These are phyloP conservation scores for Neostapfia colusana DNA, from an alignment of 176 grass and related monocot species.

Conservation along the genomic window DNA sequence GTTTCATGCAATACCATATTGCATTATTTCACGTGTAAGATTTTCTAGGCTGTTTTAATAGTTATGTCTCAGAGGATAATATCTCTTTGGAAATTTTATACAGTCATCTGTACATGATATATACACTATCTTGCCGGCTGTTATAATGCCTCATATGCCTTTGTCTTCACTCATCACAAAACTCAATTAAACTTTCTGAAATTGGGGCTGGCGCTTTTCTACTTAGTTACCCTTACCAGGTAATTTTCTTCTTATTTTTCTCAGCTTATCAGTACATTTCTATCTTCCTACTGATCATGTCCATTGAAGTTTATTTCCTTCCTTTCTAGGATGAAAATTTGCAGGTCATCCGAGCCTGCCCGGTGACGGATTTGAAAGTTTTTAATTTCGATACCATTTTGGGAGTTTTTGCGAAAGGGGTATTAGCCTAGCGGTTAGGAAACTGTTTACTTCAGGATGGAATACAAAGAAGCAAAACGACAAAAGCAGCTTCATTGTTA, in stretches of 20 bases:
- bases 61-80: constrained; percentile 15
- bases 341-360: constrained; percentile 87
- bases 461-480: too few relatives aligned
- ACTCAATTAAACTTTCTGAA: constrained; percentile 75
- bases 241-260: constrained; percentile 32
- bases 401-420: not conserved
- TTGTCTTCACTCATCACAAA: constrained; percentile 47
- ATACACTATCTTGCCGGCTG: not conserved
- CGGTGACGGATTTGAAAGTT: constrained; percentile 48
- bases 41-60: not conserved
- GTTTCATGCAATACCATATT: not conserved
- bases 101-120: not conserved
- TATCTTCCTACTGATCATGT: constrained; percentile 12
- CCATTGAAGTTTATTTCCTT: constrained; percentile 8
- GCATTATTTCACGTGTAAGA: not conserved
- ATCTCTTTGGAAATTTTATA: not conserved
- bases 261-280: not conserved
- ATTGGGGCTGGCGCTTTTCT: constrained; percentile 87
- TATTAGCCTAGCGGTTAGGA: too few relatives aligned
- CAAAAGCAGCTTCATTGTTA: too few relatives aligned
- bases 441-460: too few relatives aligned
- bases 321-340: constrained; percentile 10
- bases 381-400: not conserved
- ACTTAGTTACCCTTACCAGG: constrained; percentile 97
- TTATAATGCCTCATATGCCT: not conserved